These are phyloP conservation scores for Austroboletus festivus DNA, from an alignment of 768 basidiomycete genomes.

Conservation along the genomic window DNA sequence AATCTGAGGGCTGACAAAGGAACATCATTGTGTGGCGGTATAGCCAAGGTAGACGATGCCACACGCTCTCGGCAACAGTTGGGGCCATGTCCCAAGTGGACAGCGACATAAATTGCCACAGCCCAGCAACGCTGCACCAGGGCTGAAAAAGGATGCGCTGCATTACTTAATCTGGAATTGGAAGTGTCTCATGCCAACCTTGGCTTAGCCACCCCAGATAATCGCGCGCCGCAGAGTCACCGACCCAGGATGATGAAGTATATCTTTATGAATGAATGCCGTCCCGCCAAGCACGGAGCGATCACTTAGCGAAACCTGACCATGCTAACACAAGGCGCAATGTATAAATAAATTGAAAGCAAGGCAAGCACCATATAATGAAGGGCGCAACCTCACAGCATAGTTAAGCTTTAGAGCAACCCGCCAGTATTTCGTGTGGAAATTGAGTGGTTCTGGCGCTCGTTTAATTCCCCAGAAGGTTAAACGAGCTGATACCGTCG, in stretches of 20 bases:
- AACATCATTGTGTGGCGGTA: slow-evolving; percentile 7
- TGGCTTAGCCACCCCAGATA: slow-evolving; percentile 7
- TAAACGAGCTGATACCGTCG: slow-evolving; percentile 23
- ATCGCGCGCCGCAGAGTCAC: slow-evolving; percentile 22
- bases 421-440: slow-evolving; percentile 11
- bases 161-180: too few species aligned
- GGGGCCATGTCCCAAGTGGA: neutral
- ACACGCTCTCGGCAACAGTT: slow-evolving; percentile 5
- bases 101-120: neutral
- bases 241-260: slow-evolving; percentile 11
- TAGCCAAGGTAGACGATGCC: neutral
- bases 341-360: neutral
- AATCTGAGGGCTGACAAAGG: slow-evolving; percentile 12
- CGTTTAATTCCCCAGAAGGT: slow-evolving; percentile 21
- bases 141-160: neutral
- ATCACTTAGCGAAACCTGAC: neutral
- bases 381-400: slow-evolving; percentile 9
- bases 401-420: slow-evolving; percentile 10
- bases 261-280: slow-evolving; percentile 13
- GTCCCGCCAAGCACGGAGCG: slow-evolving; percentile 23
- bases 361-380: slow-evolving; percentile 5
- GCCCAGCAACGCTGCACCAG: neutral
- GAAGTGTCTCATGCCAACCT: slow-evolving; percentile 14
- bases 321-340: slow-evolving; percentile 3
- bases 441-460: slow-evolving; percentile 4